Base-by-base conservation (phyloP, 495 filamentous ascomycete genomes). In the Daldinia decipiens region DNA sequence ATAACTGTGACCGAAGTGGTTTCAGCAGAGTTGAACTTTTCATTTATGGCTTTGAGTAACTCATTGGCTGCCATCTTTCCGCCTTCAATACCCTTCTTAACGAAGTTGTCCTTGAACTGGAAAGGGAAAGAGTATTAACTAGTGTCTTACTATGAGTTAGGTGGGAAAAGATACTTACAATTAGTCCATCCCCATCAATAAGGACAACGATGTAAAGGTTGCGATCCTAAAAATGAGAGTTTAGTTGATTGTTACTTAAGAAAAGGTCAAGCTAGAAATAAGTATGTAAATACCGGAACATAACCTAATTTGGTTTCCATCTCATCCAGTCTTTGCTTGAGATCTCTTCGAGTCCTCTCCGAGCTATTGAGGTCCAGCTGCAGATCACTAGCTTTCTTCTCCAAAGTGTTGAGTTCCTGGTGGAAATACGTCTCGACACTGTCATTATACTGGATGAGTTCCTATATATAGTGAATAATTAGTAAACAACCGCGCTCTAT, bases 121-220 rank as follows among this genome's bases (percentile, higher is more conserved):
- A 59, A 57, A 39, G 50, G 4, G 52, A 29, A 51, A 34, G 13
- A 59, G 34, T 12, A 59, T 59, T 21, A 36, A 4, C 1, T 36
- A 67, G 47, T 15, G 6, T 21, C 50, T 31, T 27, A 26, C 55
- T 13, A 15, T 26, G 5, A 0, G 19, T 13, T 24, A 26, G 4
- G n/a, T 38, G 2, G 19, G 17, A 34, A 19, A 11, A 21, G 27
- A 56, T 9, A 75, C 86, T 77, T 78, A 89, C 87, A 70, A 95
- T 86, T 72, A 93, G 86, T 29, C 89, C 89, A 73, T 94, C 90
- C 29, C 91, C 92, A 74, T 96, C 92, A 58, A 96, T 85, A 64
- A 96, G 80, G 17, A 93, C 85, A 29, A 92, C 76, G 70, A 94
- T 83, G 74, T 93, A 95, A 8, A 90, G 88, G 82, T 94, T 91